Conservation (phyloP, 164 flowering plant species). For the Euptelea pleiosperma region DNA sequence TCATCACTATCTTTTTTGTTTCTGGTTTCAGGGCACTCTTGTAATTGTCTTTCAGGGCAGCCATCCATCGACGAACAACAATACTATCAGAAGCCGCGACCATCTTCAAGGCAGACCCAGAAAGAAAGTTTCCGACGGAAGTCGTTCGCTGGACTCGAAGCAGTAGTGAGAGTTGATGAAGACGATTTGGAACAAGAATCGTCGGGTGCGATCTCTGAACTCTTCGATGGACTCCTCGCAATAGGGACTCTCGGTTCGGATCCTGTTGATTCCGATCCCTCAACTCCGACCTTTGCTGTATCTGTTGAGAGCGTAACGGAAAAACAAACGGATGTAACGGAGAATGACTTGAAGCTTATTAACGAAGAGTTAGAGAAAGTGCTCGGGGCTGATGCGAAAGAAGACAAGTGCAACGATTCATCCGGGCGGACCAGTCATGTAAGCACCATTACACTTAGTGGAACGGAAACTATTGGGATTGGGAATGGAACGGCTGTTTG, state of each 20-base stretch:
- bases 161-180: constrained; percentile 39
- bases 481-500: constrained; percentile 40
- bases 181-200: constrained; percentile 42
- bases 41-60: constrained; percentile 55
- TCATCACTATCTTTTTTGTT: background rate
- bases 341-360: constrained; percentile 65
- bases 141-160: constrained; percentile 63
- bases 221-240: constrained; percentile 69
- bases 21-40: constrained; percentile 34
- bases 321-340: constrained; percentile 63
- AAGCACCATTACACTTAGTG: constrained; percentile 58
- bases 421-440: constrained; percentile 72
- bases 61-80: constrained; percentile 56
- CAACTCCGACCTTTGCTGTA: constrained; percentile 62
- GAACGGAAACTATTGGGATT: constrained; percentile 36
- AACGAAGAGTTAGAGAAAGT: constrained; percentile 82
- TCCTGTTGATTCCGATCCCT: constrained; percentile 34
- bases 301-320: constrained; percentile 61
- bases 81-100: constrained; percentile 36
- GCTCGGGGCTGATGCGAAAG: constrained; percentile 56
- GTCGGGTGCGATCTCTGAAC: constrained; percentile 28
- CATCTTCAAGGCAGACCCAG: constrained; percentile 29
- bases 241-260: constrained; percentile 82
- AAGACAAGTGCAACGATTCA: constrained; percentile 47
- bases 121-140: constrained; percentile 38